A percentile compares a stretch with the other conserved stretches of the same genome.
phyloP scores from a whole-genome alignment of 2,329 filamentous ascomycete genomes.

The Aspergillus piperis region DNA sequence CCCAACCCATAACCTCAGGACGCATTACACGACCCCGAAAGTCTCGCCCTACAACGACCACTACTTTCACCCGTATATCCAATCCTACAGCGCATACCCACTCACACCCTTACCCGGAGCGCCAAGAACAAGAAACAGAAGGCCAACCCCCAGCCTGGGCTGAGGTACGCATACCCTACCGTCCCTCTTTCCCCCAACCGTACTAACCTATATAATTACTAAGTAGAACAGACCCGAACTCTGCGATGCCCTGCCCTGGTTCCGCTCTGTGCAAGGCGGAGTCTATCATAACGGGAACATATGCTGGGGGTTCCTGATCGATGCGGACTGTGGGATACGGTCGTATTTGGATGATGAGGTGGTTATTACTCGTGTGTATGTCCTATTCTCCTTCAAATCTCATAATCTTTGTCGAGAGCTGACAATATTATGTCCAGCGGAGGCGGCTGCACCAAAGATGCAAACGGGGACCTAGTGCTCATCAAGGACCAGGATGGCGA shows the following conservation, averaged over 20 bases:
- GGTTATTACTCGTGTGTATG: constrained; percentile 64
- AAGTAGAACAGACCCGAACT: constrained; percentile 51
- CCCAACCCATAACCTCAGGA: background rate
- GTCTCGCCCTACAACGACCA: too few species aligned
- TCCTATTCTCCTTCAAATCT: constrained; percentile 5
- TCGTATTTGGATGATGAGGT: constrained; percentile 64
- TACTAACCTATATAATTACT: background rate
- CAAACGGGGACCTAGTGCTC: constrained; percentile 50
- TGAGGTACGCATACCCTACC: constrained; percentile 33
- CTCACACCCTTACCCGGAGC: too few species aligned
- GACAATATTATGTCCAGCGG: constrained; percentile 43
- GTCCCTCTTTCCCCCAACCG: background rate
- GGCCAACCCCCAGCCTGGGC: constrained; percentile 59
- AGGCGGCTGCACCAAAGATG: constrained; percentile 54
- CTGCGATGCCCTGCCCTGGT: constrained; percentile 66
- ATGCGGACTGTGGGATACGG: constrained; percentile 54
- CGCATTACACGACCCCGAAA: background rate
- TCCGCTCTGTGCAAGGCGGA: constrained; percentile 61
- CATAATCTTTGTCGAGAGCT: too few species aligned
- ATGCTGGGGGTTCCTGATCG: constrained; percentile 61
- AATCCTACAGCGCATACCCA: too few species aligned
- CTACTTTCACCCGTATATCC: too few species aligned
- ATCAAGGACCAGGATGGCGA: constrained; percentile 47
- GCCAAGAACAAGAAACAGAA: constrained; percentile 10
- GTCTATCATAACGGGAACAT: constrained; percentile 55